These are phyloP conservation scores for Carex myosuroides DNA, from an alignment of 176 grass and related monocot species.

Conservation along the genomic window DNA sequence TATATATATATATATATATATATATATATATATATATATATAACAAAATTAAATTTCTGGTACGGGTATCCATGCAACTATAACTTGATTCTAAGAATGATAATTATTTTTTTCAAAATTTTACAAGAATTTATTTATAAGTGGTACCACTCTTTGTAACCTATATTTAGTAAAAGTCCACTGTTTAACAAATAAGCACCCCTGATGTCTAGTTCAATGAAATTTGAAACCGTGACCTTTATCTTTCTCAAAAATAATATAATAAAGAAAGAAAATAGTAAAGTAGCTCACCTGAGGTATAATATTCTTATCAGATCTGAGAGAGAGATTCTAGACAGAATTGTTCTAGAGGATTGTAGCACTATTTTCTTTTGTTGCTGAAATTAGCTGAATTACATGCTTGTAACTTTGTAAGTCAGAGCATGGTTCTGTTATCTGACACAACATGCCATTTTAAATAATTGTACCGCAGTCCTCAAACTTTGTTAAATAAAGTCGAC, in stretches of 20 bases:
- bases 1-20: too few species aligned
- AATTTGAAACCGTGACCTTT: too few species aligned
- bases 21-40: too few species aligned
- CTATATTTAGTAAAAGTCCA: too few species aligned
- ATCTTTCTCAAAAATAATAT: too few species aligned
- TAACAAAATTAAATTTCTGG: neutral
- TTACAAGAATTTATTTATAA: too few species aligned
- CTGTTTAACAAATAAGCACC: too few species aligned
- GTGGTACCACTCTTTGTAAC: too few species aligned
- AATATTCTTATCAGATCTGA: neutral
- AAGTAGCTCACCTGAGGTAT: neutral
- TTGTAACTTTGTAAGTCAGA: neutral
- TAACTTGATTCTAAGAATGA: too few species aligned
- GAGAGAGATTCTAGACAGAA: neutral
- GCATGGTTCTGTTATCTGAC: neutral
- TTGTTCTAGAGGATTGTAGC: neutral
- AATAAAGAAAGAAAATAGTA: neutral
- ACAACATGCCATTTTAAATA: neutral
- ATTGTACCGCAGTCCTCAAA: neutral
- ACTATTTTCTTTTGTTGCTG: neutral
- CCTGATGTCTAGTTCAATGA: too few species aligned
- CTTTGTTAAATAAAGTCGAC: neutral
- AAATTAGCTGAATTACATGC: neutral
- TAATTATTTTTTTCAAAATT: too few species aligned
- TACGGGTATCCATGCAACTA: neutral